Evolutionary conservation across 2,329 filamentous ascomycete species (phyloP).

Genomic region (Lachnum nothofagi): DNA sequence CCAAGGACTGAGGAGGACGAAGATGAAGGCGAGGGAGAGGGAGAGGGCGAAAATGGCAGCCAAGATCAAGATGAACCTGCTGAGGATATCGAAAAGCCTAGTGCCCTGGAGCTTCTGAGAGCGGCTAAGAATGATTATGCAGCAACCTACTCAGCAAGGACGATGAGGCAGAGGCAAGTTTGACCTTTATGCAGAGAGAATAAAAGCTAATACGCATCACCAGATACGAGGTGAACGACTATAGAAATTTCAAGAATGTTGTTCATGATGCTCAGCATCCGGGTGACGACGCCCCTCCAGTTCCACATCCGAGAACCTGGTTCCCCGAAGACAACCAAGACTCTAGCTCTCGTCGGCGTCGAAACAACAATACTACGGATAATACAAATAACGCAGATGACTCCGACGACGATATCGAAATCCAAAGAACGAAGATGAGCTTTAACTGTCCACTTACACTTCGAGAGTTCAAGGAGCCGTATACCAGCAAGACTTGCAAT

Average conservation of each 20-base stretch:
- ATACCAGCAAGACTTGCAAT: slow-evolving; percentile 61
- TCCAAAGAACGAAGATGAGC: slow-evolving; percentile 58
- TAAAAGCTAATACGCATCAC: slow-evolving; percentile 4
- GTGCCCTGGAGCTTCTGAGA: slow-evolving; percentile 35
- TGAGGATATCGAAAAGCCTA: slow-evolving; percentile 25
- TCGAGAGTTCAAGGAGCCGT: slow-evolving; percentile 58
- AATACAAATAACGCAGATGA: slow-evolving; percentile 23
- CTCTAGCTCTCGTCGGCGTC: slow-evolving; percentile 12
- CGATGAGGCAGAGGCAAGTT: slow-evolving; percentile 38
- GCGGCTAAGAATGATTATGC: slow-evolving; percentile 33
- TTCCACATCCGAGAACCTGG: slow-evolving; percentile 57
- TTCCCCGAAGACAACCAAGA: slow-evolving; percentile 39
- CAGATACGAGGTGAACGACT: slow-evolving; percentile 57
- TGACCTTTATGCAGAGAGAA: too few relatives aligned
- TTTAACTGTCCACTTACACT: slow-evolving; percentile 68
- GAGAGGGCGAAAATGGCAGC: slow-evolving; percentile 38
- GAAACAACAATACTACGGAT: slow-evolving; percentile 13
- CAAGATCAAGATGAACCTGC: slow-evolving; percentile 24
- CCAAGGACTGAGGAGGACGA: slow-evolving; percentile 35
- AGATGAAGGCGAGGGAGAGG: slow-evolving; percentile 34
- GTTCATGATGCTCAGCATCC: slow-evolving; percentile 56
- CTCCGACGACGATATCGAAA: slow-evolving; percentile 55
- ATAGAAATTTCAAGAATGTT: slow-evolving; percentile 55
- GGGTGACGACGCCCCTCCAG: slow-evolving; percentile 45
- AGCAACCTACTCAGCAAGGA: slow-evolving; percentile 35